Base-by-base conservation (phyloP, 2,329 filamentous ascomycete species). In the Alternaria triticimaculans region DNA sequence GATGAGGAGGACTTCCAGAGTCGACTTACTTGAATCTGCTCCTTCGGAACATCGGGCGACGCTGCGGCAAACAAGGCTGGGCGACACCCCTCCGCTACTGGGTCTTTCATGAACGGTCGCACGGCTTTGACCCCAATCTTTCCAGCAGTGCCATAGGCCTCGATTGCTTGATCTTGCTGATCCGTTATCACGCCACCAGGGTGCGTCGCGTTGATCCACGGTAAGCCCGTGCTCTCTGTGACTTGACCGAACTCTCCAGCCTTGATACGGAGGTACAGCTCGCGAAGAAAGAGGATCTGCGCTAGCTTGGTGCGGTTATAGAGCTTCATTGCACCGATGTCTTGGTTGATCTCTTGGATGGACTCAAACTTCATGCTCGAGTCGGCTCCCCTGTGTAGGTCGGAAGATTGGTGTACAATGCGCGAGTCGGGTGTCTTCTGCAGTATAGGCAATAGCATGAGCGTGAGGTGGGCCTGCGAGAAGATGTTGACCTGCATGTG, bases 401-500 rank as follows among this genome's bases (percentile, higher is more conserved):
- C 83, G 6, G 83, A 86, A 5, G 83, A 83, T 65, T 86, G 83
- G 49, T 84, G 75, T 20, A 86, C 84, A 4, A 86, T 76, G 12
- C 84, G 81, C 20, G 82, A 83, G 66, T 83, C 75, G 2, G 78
- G 78, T 5, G 83, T 85, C 55, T 78, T 78, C 62, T 81, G 75
- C 7, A 86, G 78, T 37, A 81, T 66, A 1, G 84, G 84, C 7
- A 86, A 80, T 9, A 86, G 76, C 1, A 74, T 80, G 63, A 84
- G 77, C n/a, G 80, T 77, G 2, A 87, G 78, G 66, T 85, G 84
- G 63, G 84, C 81, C 64, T 85, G 84, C 15, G 83, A 79, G 66
- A 86, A 80, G 63, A 84, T 77, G 65, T 86, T 86, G 65, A 85
- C 80, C 70, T 85, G 82, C 76, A 86, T 85, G 68, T 85, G 82